phyloP scores from a whole-genome alignment of 129 eudicot genomes.

The Saposhnikovia divaricata region DNA sequence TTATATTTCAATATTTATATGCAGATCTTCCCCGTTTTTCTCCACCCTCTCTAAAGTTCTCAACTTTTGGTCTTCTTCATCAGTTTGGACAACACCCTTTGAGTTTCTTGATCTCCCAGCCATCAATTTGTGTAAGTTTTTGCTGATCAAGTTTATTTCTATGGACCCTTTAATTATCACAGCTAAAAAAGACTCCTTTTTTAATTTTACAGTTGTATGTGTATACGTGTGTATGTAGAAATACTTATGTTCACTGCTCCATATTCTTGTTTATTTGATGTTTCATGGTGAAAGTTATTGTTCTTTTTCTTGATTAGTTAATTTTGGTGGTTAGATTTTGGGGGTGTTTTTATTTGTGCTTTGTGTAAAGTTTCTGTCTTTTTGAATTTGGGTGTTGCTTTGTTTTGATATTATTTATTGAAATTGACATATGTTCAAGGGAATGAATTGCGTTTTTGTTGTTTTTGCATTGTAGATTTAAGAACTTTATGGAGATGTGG shows the following conservation, averaged over 20 bases:
- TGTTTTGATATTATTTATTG: background rate
- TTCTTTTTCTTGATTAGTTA: conserved; percentile 7
- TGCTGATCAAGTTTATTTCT: background rate
- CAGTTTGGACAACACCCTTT: background rate
- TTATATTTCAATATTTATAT: background rate
- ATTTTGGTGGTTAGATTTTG: background rate
- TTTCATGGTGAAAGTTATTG: background rate
- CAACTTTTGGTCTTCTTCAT: background rate
- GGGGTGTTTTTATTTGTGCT: background rate
- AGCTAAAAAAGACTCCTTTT: background rate
- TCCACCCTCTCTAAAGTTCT: background rate
- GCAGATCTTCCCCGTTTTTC: background rate
- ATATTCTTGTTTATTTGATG: background rate
- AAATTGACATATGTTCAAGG: background rate
- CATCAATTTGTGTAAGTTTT: background rate
- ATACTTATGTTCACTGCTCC: background rate
- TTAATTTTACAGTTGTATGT: too few relatives aligned
- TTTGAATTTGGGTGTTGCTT: background rate
- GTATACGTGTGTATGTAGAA: background rate
- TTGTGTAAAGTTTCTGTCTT: background rate
- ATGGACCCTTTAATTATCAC: background rate
- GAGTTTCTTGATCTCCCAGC: background rate
- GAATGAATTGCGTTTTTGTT: conserved; percentile 3
- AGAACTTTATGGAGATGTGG: conserved; percentile 1
- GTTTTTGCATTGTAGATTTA: conserved; percentile 9